Percentiles rank a stretch among this genome's conserved stretches.
Evolutionary conservation across 805 yeast species (phyloP).

Genomic region (Metschnikowia noctiluminum): DNA sequence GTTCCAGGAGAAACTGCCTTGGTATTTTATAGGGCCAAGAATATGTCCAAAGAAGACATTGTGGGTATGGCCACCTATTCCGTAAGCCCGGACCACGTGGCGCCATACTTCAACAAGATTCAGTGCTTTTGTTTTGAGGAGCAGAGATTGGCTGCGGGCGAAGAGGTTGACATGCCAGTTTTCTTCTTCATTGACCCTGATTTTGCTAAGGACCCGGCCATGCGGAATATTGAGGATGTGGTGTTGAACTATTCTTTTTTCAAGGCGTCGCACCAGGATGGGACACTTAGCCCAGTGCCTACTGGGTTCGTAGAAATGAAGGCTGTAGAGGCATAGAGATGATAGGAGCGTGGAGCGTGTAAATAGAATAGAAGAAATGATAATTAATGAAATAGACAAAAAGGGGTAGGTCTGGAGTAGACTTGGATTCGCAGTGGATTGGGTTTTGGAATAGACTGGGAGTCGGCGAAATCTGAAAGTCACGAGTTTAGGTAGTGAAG

Average conservation of each 20-base stretch:
- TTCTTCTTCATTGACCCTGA: slow-evolving; percentile 97
- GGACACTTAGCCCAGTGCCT: slow-evolving; percentile 40
- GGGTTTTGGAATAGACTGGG: no score
- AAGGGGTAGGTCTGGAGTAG: no score
- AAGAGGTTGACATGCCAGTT: slow-evolving; percentile 98
- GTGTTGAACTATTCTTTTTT: slow-evolving; percentile 92
- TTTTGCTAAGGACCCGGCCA: slow-evolving; percentile 85
- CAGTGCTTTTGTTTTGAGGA: slow-evolving; percentile 99
- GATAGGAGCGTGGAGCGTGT: neutral
- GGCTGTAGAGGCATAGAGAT: slow-evolving; percentile 5
- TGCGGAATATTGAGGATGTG: slow-evolving; percentile 87
- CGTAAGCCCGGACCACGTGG: slow-evolving; percentile 93
- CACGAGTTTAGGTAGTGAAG: no score
- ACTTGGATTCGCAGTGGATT: no score
- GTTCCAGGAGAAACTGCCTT: slow-evolving; percentile 97
- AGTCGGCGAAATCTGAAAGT: no score
- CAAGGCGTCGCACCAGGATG: slow-evolving; percentile 50
- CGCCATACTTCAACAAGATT: slow-evolving; percentile 93
- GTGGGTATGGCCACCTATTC: slow-evolving; percentile 99
- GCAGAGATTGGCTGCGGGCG: slow-evolving; percentile 89
- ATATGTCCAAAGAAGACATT: slow-evolving; percentile 79
- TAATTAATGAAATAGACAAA: no score
- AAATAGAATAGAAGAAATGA: neutral
- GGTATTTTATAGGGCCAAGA: slow-evolving; percentile 92
- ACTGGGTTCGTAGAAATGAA: slow-evolving; percentile 9